Conservation (phyloP, 2,329 filamentous ascomycete species). For the Bretziella fagacearum region DNA sequence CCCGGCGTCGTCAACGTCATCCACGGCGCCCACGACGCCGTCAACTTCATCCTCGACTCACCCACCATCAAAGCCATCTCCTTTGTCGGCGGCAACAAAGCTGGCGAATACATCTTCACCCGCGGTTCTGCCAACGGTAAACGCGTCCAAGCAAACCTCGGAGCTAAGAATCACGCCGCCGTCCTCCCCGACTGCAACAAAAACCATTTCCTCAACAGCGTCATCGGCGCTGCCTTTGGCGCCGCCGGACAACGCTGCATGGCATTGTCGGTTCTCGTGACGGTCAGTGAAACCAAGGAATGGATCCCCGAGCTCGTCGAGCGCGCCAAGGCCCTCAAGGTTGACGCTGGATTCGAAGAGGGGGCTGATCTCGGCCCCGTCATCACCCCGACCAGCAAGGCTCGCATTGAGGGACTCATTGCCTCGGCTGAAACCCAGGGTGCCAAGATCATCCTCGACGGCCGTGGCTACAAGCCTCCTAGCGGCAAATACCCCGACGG, state of each 20-base stretch:
- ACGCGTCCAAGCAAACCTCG: slow-evolving; percentile 74
- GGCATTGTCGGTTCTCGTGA: slow-evolving; percentile 67
- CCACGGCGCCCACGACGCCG: slow-evolving; percentile 63
- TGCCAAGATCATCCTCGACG: slow-evolving; percentile 67
- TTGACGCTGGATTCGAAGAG: slow-evolving; percentile 67
- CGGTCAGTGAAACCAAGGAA: slow-evolving; percentile 69
- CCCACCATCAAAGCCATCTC: slow-evolving; percentile 72
- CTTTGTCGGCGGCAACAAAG: slow-evolving; percentile 78
- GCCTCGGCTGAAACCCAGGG: slow-evolving; percentile 63
- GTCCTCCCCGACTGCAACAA: slow-evolving; percentile 78
- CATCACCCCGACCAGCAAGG: slow-evolving; percentile 62
- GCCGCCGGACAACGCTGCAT: slow-evolving; percentile 76
- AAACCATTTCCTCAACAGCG: slow-evolving; percentile 74
- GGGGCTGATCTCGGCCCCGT: slow-evolving; percentile 69
- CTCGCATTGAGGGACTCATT: slow-evolving; percentile 61
- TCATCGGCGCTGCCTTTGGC: slow-evolving; percentile 69
- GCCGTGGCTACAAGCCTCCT: slow-evolving; percentile 52
- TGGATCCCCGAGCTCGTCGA: slow-evolving; percentile 68
- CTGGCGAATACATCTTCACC: slow-evolving; percentile 70
- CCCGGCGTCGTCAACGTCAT: slow-evolving; percentile 69
- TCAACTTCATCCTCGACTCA: slow-evolving; percentile 75
- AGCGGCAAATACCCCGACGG: slow-evolving; percentile 57
- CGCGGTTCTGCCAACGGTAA: slow-evolving; percentile 71
- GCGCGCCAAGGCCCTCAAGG: slow-evolving; percentile 52
- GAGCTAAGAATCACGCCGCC: slow-evolving; percentile 76